Evolutionary conservation across 2,329 filamentous ascomycete genomes (phyloP).

Genomic region (Leptosphaerulina australis): DNA sequence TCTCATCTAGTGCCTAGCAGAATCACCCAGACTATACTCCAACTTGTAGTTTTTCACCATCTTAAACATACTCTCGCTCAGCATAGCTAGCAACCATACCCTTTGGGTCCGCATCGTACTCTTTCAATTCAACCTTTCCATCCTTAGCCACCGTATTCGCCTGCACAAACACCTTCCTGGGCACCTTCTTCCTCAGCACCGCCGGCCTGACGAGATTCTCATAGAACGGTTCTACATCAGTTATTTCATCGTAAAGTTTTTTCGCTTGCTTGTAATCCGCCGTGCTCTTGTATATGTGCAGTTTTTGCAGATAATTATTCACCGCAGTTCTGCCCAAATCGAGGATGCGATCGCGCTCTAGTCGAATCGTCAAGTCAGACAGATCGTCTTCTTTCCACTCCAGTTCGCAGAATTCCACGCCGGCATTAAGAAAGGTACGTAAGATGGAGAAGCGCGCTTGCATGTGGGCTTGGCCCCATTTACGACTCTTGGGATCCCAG

Average conservation of each 20-base stretch:
- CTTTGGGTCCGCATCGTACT: conserved; percentile 81
- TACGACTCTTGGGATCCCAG: conserved; percentile 88
- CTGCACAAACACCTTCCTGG: conserved; percentile 91
- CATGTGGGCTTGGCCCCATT: conserved; percentile 89
- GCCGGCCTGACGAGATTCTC: conserved; percentile 77
- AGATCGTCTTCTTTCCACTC: conserved; percentile 76
- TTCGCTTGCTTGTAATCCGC: conserved; percentile 81
- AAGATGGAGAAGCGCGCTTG: conserved; percentile 91
- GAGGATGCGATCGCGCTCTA: conserved; percentile 87
- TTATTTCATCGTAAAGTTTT: conserved; percentile 82
- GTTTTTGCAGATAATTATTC: conserved; percentile 83
- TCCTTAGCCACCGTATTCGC: conserved; percentile 75
- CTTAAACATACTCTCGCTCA: conserved; percentile 46
- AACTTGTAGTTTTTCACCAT: not conserved
- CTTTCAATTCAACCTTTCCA: conserved; percentile 68
- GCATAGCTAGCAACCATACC: conserved; percentile 64
- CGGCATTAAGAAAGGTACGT: conserved; percentile 81
- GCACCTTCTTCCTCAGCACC: conserved; percentile 77
- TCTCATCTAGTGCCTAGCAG: not conserved
- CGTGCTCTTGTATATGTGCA: conserved; percentile 91
- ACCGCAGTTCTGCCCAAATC: conserved; percentile 82
- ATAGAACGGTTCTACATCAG: conserved; percentile 84
- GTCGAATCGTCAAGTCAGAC: conserved; percentile 78
- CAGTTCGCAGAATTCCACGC: conserved; percentile 84
- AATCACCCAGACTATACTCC: not conserved